phyloP scores from a whole-genome alignment of 176 grass and related monocot genomes.

The Aegilops longissima region DNA sequence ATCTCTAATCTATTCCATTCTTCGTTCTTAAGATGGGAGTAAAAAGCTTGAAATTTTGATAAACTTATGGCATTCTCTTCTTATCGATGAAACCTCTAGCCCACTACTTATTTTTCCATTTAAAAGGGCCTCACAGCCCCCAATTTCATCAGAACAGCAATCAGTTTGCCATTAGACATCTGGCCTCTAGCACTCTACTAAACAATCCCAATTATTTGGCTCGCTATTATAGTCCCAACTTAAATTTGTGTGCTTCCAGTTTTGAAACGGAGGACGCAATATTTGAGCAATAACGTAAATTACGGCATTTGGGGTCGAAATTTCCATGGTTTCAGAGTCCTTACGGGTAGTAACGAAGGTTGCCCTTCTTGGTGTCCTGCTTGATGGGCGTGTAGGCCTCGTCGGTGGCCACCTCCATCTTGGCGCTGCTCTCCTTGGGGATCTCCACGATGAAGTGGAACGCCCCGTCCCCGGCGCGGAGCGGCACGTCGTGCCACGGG shows the following conservation, averaged over 20 bases:
- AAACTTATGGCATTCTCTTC: background rate
- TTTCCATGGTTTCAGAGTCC: background rate
- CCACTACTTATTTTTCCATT: background rate
- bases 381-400: slow-evolving; percentile 93
- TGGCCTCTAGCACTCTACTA: background rate
- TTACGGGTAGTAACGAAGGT: slow-evolving; percentile 99
- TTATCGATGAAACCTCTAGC: background rate
- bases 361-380: slow-evolving; percentile 98
- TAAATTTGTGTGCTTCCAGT: background rate
- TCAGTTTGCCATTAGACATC: background rate
- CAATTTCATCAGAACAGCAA: background rate
- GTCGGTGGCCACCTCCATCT: slow-evolving; percentile 99
- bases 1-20: background rate
- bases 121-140: background rate
- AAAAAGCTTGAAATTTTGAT: background rate
- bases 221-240: background rate
- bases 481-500: slow-evolving; percentile 94
- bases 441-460: slow-evolving; percentile 98
- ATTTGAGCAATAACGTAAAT: background rate
- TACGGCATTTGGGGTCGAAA: background rate
- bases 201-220: background rate
- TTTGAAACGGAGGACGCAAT: background rate
- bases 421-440: slow-evolving; percentile 94
- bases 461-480: slow-evolving; percentile 75
- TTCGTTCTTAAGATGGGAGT: background rate